Base-by-base conservation (phyloP, 208 protist genomes). In the Trypanosomatidae sp. region DNA sequence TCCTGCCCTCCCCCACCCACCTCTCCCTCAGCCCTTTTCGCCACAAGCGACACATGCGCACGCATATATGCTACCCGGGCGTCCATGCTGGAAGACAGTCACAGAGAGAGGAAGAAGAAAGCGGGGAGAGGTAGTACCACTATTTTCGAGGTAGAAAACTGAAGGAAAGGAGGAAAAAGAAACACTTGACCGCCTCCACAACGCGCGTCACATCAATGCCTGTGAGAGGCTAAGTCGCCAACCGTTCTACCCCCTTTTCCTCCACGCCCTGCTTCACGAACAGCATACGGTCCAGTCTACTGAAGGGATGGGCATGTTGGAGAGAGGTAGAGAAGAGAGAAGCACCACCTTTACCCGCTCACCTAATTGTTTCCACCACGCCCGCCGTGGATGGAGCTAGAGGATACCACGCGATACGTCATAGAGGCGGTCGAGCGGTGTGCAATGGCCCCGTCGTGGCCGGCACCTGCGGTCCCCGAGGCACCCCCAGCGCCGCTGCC, bases 331-430 rank as follows among this genome's bases (percentile, higher is more conserved):
- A 25, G 39, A 41, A 70, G 36, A 69, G 4, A 44, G 28, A 17
- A 56, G 19, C 47, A 53, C 19, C 62, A 12, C 22, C 43, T 28
- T 25, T 50, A 30, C 7, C 25, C 43, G 12, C n/a, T 19, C 28
- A 30, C 8, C 44, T 74, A 74, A 50, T 47, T 60, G 56, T 41
- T 71, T 1, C 69, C 78, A n/a, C 68, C 72, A 13, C 84, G 81
- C 13, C 52, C 76, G 15, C 79, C 84, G 39, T 85, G 84, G 46
- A 89, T 82, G 2, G 77, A 43, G 65, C 84, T 86, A 17, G 84
- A 89, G 2, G 82, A 76, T 5, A 89, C 84, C 13, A 89, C 84
- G 30, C 84, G 81, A 47, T 86, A 86, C 44, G 81, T 83, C 81
- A 83, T 80, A 59, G 81, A 82, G 9, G 50, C 25, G 15, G 71